These are phyloP conservation scores for Pichia sp. DNA, from an alignment of 1,139 yeast genomes.

Conservation along the genomic window DNA sequence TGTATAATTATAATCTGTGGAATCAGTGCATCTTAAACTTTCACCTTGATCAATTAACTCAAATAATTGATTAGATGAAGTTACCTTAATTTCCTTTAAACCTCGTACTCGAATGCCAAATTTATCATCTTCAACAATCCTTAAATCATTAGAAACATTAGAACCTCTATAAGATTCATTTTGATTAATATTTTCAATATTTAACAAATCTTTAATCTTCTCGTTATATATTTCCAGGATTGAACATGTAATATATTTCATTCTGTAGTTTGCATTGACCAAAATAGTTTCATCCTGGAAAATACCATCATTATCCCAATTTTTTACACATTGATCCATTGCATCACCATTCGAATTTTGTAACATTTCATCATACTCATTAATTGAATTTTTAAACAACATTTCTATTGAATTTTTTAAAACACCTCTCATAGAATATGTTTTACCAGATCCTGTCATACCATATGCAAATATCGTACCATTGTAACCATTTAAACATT, in stretches of 20 bases:
- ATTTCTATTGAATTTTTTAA: slow-evolving; percentile 21
- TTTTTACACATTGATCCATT: slow-evolving; percentile 8
- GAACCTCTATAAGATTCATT: not conserved
- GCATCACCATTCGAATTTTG: slow-evolving; percentile 1
- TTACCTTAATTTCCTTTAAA: slow-evolving; percentile 53
- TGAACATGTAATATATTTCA: slow-evolving; percentile 34
- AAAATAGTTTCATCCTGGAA: slow-evolving; percentile 10
- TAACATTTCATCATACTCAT: too few species aligned
- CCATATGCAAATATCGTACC: slow-evolving; percentile 93
- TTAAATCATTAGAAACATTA: slow-evolving; percentile 40
- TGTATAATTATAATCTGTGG: slow-evolving; percentile 79
- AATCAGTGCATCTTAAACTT: slow-evolving; percentile 68
- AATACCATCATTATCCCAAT: slow-evolving; percentile 3
- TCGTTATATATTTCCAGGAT: slow-evolving; percentile 86
- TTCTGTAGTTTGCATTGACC: slow-evolving; percentile 16
- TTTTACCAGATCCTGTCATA: slow-evolving; percentile 95
- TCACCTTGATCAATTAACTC: slow-evolving; percentile 65
- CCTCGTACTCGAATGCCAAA: slow-evolving; percentile 79
- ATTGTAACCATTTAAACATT: slow-evolving; percentile 73
- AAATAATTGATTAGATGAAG: slow-evolving; percentile 53
- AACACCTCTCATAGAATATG: slow-evolving; percentile 83
- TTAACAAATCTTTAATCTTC: slow-evolving; percentile 66
- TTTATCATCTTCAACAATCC: slow-evolving; percentile 66
- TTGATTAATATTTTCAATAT: slow-evolving; percentile 19
- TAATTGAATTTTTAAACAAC: slow-evolving; percentile 7